Evolutionary conservation across 148 eudicot genomes (phyloP).

Genomic region (Vaccinium vitisidaea): DNA sequence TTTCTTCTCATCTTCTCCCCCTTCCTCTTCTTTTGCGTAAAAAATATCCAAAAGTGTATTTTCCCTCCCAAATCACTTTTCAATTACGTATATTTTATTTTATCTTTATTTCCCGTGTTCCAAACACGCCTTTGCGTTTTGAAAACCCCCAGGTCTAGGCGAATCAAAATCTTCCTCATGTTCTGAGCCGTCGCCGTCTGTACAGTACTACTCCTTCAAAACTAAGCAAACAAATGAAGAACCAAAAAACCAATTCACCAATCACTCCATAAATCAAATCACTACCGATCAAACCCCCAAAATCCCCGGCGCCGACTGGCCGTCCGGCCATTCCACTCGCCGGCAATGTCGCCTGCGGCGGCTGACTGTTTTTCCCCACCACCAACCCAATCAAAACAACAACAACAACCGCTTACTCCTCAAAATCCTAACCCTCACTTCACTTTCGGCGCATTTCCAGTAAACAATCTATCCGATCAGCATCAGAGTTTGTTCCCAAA

Average conservation of each 20-base stretch:
- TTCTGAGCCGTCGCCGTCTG: neutral
- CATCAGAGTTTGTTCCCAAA: neutral
- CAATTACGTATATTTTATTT: too few species aligned
- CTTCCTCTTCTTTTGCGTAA: too few species aligned
- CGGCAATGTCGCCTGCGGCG: neutral
- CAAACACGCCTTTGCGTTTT: neutral
- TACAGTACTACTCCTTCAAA: neutral
- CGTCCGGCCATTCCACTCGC: neutral
- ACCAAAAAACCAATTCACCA: neutral
- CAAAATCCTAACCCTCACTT: neutral
- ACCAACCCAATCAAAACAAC: conserved; percentile 1
- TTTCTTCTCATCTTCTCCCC: too few species aligned
- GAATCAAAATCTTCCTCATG: neutral
- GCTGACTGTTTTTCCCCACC: neutral
- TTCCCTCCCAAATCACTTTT: neutral
- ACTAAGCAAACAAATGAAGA: neutral
- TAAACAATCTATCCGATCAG: neutral
- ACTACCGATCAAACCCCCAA: neutral
- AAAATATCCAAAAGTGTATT: neutral
- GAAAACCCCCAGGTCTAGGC: neutral
- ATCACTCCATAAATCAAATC: neutral
- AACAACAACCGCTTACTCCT: conserved; percentile 5
- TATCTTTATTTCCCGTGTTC: neutral
- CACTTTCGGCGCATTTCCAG: neutral
- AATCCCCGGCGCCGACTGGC: neutral